Evolutionary conservation across 768 basidiomycete genomes (phyloP).

Genomic region (Ephemerocybe angulata): DNA sequence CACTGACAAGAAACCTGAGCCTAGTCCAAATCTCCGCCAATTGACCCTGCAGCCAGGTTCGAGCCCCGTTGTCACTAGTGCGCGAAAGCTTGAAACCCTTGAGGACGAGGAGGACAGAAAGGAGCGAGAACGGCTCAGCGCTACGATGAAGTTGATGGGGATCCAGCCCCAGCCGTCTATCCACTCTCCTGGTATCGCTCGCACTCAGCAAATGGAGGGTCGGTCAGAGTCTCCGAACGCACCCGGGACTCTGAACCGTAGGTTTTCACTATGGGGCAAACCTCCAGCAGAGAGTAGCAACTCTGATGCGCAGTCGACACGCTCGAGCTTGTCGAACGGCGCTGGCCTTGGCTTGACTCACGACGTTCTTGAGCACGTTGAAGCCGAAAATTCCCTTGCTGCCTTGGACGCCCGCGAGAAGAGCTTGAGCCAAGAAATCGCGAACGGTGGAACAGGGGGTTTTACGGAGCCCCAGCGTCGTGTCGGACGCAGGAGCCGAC

Average conservation of each 20-base stretch:
- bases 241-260: constrained; percentile 35
- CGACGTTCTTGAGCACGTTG: constrained; percentile 73
- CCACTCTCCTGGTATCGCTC: constrained; percentile 19
- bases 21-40: constrained; percentile 50
- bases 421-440: constrained; percentile 66
- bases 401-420: constrained; percentile 81
- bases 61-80: constrained; percentile 49
- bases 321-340: constrained; percentile 29
- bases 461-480: constrained; percentile 72
- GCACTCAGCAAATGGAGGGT: constrained; percentile 21
- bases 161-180: constrained; percentile 61
- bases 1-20: constrained; percentile 51
- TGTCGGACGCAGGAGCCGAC: constrained; percentile 54
- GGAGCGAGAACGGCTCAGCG: constrained; percentile 83
- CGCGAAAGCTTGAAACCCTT: constrained; percentile 76
- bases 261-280: constrained; percentile 61
- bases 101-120: constrained; percentile 92
- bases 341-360: constrained; percentile 48
- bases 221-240: constrained; percentile 23
- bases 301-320: constrained; percentile 47
- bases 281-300: constrained; percentile 27
- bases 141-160: constrained; percentile 94
- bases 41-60: constrained; percentile 68
- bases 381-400: constrained; percentile 72
- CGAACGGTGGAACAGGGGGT: constrained; percentile 67